phyloP scores from a whole-genome alignment of 805 yeast genomes.

The Ogataea chonburiensis region DNA sequence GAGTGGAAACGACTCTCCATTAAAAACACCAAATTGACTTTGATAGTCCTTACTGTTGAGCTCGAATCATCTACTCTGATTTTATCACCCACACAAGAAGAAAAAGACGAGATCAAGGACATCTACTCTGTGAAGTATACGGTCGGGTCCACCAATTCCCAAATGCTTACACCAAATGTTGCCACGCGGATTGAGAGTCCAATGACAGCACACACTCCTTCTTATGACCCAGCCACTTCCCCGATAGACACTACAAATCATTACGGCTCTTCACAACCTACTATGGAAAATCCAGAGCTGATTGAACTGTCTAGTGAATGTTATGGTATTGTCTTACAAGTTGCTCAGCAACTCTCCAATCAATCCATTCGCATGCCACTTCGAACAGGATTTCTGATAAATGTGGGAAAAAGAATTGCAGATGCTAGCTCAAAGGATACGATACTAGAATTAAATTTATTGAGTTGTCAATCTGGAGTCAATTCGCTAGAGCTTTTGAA shows the following conservation, averaged over 20 bases:
- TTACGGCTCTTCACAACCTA: constrained; percentile 4
- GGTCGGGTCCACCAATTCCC: constrained; percentile 30
- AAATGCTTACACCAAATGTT: constrained; percentile 22
- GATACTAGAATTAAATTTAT: constrained; percentile 55
- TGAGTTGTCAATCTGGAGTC: constrained; percentile 73
- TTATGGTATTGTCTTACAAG: constrained; percentile 56
- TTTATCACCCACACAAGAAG: constrained; percentile 26
- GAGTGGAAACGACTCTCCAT: constrained; percentile 76
- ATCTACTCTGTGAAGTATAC: constrained; percentile 26
- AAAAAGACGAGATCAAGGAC: constrained; percentile 23
- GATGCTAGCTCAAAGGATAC: constrained; percentile 28
- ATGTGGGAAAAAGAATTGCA: constrained; percentile 21
- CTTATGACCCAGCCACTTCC: constrained; percentile 28
- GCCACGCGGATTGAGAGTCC: constrained; percentile 30
- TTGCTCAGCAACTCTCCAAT: constrained; percentile 64
- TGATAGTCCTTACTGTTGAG: constrained; percentile 70
- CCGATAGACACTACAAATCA: constrained; percentile 23
- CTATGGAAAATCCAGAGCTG: constrained; percentile 29
- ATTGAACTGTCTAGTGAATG: constrained; percentile 51
- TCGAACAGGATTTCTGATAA: constrained; percentile 66
- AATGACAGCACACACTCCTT: constrained; percentile 29
- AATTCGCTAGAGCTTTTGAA: constrained; percentile 54
- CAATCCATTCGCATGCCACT: constrained; percentile 70
- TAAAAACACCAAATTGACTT: constrained; percentile 51
- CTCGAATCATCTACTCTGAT: constrained; percentile 48